Base-by-base conservation (phyloP, 768 basidiomycete genomes). In the Cubamyces lactineus region DNA sequence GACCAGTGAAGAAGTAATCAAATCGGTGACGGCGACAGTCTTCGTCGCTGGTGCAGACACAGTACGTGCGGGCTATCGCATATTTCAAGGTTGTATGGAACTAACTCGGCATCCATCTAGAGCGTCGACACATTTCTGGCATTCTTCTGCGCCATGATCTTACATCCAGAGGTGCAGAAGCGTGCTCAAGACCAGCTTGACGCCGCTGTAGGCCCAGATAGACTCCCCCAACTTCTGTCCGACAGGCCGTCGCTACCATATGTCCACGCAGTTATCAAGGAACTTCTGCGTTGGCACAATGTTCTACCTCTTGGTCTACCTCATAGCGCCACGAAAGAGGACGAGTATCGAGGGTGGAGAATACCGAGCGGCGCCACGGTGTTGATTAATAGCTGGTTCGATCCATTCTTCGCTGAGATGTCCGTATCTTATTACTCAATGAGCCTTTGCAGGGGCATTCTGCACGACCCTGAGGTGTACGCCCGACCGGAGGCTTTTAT, bases 401-500 rank as follows among this genome's bases (percentile, higher is more conserved):
- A 53, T 16, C 17, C 16, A 2, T n/a, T 34, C 38, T 13, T 19
- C 7, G 23, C 26, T 30, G 15, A 9, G 34, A 6, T 34, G 34
- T 6, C 34, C 28, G 28, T 11, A 9, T 23, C 24, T 2, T 17
- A 12, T 17, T 8, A 1, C 9, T 49, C 11, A 23, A 12, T 30
- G 15, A n/a, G 19, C 28, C 5, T n/a, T 21, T 7, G 9, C 13
- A 84, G 84, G 82, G 76, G 77, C 0, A 82, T 85, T 48, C 72
- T 83, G 34, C 83, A 80, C 46, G 80, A 86, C 61, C 80, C 80
- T 4, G 45, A 68, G 38, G 67, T 67, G 12, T 86, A 76, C 66
- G 79, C 78, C 1, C 73, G 83, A 12, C 84, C 84, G 0, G 68
- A 74, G 4, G 67, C 62, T 9, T 86, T 86, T 67, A 76, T 80